A percentile compares a stretch with the other conserved stretches of the same genome.
These are phyloP conservation scores for Hanseniaspora mollemarum DNA, from an alignment of 805 yeast genomes.

Conservation along the genomic window DNA sequence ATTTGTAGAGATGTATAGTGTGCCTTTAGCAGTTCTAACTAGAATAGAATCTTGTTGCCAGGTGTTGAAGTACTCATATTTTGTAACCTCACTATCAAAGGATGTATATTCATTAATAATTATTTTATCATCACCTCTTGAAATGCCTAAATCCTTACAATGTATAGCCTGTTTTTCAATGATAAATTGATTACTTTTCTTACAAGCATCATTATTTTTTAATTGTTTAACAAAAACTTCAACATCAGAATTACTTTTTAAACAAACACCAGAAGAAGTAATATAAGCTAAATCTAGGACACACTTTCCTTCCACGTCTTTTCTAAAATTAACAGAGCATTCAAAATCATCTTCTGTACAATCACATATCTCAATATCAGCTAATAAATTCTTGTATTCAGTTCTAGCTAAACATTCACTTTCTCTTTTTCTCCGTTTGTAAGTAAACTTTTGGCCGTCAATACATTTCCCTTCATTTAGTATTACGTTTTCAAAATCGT, in stretches of 20 bases:
- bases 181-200: slow-evolving; percentile 16
- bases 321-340: slow-evolving; percentile 42
- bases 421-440: slow-evolving; percentile 50
- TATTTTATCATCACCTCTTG: slow-evolving; percentile 27
- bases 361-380: slow-evolving; percentile 37
- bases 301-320: slow-evolving; percentile 36
- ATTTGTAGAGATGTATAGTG: slow-evolving; percentile 56
- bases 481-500: slow-evolving; percentile 56
- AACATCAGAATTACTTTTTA: slow-evolving; percentile 16
- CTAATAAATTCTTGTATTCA: slow-evolving; percentile 36
- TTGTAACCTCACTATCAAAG: slow-evolving; percentile 42
- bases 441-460: slow-evolving; percentile 56
- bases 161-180: slow-evolving; percentile 25
- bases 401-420: slow-evolving; percentile 52
- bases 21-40: slow-evolving; percentile 41
- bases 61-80: slow-evolving; percentile 41
- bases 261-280: slow-evolving; percentile 21
- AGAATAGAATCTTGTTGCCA: slow-evolving; percentile 54
- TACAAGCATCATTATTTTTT: slow-evolving; percentile 39
- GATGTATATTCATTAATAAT: slow-evolving; percentile 30
- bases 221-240: slow-evolving; percentile 29
- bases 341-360: slow-evolving; percentile 52
- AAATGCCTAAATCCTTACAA: slow-evolving; percentile 22
- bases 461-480: slow-evolving; percentile 39
- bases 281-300: slow-evolving; percentile 29